Percentiles rank a stretch among this genome's conserved stretches.
phyloP scores from a whole-genome alignment of 345 rosid species.

The Salix suchowensis region DNA sequence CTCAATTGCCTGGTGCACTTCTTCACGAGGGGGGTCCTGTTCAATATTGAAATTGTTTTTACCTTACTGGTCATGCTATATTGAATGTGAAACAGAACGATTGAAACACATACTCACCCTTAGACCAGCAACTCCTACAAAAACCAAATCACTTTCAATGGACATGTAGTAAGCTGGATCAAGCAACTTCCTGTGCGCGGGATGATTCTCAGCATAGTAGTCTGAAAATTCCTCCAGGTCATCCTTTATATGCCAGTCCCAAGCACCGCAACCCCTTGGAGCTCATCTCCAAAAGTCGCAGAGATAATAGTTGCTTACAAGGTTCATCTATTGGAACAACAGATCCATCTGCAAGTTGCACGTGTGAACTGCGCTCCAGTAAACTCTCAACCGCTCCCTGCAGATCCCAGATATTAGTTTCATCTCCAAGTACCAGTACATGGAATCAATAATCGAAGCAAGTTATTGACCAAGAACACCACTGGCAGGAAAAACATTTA shows the following conservation, averaged over 20 bases:
- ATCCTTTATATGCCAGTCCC: slow-evolving; percentile 81
- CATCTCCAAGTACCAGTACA: not conserved
- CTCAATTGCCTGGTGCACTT: slow-evolving; percentile 66
- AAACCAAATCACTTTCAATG: slow-evolving; percentile 65
- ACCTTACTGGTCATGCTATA: not conserved
- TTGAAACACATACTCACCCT: slow-evolving; percentile 42
- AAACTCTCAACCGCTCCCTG: slow-evolving; percentile 94
- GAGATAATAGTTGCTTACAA: slow-evolving; percentile 58
- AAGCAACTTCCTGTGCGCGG: slow-evolving; percentile 80
- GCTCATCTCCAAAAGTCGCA: slow-evolving; percentile 65
- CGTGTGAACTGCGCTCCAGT: slow-evolving; percentile 66
- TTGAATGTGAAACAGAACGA: slow-evolving; percentile 1
- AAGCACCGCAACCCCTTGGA: slow-evolving; percentile 83
- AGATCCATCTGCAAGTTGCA: slow-evolving; percentile 89
- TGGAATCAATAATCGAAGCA: not conserved
- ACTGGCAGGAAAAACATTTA: not conserved
- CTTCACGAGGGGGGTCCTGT: slow-evolving; percentile 94
- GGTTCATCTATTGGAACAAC: slow-evolving; percentile 63
- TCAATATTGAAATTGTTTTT: not conserved
- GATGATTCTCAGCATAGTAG: slow-evolving; percentile 64
- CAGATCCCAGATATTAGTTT: slow-evolving; percentile 10
- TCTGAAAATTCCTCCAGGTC: slow-evolving; percentile 76
- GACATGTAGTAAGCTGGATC: slow-evolving; percentile 65
- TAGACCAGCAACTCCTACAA: slow-evolving; percentile 81
- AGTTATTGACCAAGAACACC: not conserved